Conservation (phyloP, 1,284 basidiomycete genomes). For the Takashimella tepidaria region DNA sequence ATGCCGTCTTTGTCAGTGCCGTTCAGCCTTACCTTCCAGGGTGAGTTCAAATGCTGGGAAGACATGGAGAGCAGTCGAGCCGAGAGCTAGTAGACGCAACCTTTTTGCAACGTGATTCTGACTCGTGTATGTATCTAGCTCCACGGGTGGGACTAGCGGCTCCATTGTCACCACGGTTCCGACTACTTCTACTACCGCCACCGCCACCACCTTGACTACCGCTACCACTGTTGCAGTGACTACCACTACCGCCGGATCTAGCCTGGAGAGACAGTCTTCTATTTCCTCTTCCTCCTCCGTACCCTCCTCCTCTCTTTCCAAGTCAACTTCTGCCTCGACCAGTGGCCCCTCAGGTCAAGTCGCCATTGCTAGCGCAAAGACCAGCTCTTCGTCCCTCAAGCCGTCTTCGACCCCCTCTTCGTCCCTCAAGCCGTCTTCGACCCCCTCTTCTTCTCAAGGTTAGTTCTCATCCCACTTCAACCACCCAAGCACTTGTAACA, state of each 20-base stretch:
- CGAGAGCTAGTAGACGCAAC: not conserved
- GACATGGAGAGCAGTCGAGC: not conserved
- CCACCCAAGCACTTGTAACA: constrained; percentile 1
- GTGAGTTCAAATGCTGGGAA: not conserved
- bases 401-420: not conserved
- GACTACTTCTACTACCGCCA: not conserved
- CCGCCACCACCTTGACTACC: not conserved
- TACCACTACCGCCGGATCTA: not conserved
- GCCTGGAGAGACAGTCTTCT: not conserved
- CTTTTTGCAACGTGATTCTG: not conserved
- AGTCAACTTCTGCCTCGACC: not conserved
- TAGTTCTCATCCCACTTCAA: not conserved
- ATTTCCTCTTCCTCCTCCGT: constrained; percentile 2
- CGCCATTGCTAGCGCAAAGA: not conserved
- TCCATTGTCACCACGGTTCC: not conserved
- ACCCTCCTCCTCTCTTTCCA: not conserved
- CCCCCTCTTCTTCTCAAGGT: not conserved
- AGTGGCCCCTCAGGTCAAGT: too few species aligned
- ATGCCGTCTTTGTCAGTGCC: constrained; percentile 27
- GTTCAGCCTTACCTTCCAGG: constrained; percentile 35
- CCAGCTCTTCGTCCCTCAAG: not conserved
- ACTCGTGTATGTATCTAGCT: not conserved
- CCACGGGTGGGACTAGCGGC: not conserved
- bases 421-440: not conserved
- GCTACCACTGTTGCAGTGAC: not conserved